phyloP scores from a whole-genome alignment of 2,329 filamentous ascomycete genomes.

The Trichoderma lentiforme region DNA sequence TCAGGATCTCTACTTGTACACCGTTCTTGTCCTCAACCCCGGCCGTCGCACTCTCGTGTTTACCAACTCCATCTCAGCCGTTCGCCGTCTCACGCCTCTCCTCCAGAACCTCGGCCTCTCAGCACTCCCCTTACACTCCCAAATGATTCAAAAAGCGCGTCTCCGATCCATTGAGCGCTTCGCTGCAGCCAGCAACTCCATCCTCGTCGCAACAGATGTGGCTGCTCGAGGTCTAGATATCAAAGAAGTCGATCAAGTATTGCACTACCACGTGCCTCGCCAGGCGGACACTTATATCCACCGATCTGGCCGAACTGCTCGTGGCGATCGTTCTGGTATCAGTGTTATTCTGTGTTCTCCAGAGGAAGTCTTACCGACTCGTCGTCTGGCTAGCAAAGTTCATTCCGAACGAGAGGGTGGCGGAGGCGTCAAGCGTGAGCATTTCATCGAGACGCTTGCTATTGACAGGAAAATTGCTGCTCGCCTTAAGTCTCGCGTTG shows the following conservation, averaged over 20 bases:
- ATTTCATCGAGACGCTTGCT: constrained; percentile 76
- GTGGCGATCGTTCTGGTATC: constrained; percentile 71
- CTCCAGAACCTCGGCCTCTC: constrained; percentile 78
- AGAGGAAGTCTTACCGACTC: constrained; percentile 82
- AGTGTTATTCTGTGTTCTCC: constrained; percentile 88
- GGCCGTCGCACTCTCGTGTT: constrained; percentile 83
- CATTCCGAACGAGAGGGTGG: constrained; percentile 59
- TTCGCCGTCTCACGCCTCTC: constrained; percentile 79
- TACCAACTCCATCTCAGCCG: constrained; percentile 91
- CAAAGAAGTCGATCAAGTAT: constrained; percentile 78
- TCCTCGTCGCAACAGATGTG: constrained; percentile 90
- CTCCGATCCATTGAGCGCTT: constrained; percentile 91
- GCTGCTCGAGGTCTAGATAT: constrained; percentile 94
- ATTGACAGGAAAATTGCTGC: constrained; percentile 76
- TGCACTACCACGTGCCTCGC: constrained; percentile 94
- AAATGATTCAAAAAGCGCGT: constrained; percentile 94
- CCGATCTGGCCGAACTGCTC: constrained; percentile 88
- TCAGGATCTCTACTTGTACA: constrained; percentile 87
- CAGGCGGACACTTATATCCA: constrained; percentile 93
- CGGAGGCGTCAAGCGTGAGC: constrained; percentile 51
- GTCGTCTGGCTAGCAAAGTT: constrained; percentile 81
- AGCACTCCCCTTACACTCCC: constrained; percentile 78
- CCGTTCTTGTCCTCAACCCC: constrained; percentile 77
- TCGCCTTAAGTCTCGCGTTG: constrained; percentile 72
- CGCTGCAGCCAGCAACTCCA: constrained; percentile 59